Evolutionary conservation across 129 eudicot species (phyloP).

Genomic region (Flaveria bidentis): DNA sequence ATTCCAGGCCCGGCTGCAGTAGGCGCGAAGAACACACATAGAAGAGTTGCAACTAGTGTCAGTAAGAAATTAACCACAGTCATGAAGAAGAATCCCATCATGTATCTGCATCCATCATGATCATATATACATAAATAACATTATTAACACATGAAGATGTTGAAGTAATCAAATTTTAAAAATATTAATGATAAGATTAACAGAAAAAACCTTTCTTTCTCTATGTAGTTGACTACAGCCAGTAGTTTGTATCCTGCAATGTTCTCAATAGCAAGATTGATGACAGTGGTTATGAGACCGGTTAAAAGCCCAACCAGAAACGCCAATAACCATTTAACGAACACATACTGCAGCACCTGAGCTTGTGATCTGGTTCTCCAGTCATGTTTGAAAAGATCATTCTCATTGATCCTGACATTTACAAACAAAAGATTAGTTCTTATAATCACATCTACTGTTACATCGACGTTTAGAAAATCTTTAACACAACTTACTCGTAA

Average conservation of each 20-base stretch:
- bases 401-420: conserved; percentile 77
- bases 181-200: neutral
- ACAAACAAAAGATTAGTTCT: neutral
- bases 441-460: neutral
- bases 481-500: conserved; percentile 62
- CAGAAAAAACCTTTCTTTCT: conserved; percentile 48
- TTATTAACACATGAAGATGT: neutral
- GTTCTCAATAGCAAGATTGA: conserved; percentile 85
- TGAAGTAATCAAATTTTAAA: neutral
- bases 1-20: conserved; percentile 97
- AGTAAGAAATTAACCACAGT: conserved; percentile 59
- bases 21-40: conserved; percentile 75
- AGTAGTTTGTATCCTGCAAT: conserved; percentile 86
- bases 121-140: neutral
- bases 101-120: conserved; percentile 67
- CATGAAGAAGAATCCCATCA: conserved; percentile 58
- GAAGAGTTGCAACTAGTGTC: conserved; percentile 63
- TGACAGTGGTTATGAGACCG: conserved; percentile 72
- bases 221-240: conserved; percentile 52
- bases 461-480: neutral
- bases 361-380: conserved; percentile 81
- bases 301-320: conserved; percentile 84
- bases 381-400: conserved; percentile 86
- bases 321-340: conserved; percentile 75
- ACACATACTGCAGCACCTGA: conserved; percentile 66